Conservation (phyloP, 768 basidiomycete species). For the Leccinum arenicola region DNA sequence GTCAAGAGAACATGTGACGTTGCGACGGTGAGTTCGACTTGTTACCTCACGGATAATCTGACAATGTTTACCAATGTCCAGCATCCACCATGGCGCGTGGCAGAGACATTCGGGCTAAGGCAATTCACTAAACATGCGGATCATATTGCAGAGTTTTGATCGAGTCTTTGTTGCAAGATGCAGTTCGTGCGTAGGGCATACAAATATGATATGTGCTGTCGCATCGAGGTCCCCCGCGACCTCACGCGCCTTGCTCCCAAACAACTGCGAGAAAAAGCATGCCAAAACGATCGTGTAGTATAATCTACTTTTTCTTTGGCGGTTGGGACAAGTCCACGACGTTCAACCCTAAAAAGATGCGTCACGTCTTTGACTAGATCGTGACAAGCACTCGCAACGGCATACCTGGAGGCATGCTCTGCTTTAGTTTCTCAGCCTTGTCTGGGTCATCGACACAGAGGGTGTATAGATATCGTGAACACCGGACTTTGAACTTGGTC, state of each 20-base stretch:
- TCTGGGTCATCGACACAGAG: conserved; percentile 92
- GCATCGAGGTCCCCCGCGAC: conserved; percentile 3
- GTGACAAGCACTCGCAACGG: conserved; percentile 1
- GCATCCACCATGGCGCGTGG: not conserved
- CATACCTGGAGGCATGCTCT: conserved; percentile 92
- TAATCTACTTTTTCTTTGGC: conserved; percentile 68
- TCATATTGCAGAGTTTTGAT: conserved; percentile 2
- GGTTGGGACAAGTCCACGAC: conserved; percentile 63
- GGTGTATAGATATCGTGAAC: conserved; percentile 97
- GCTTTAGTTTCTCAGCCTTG: conserved; percentile 97
- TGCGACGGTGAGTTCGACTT: not conserved
- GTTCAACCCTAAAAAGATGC: conserved; percentile 53
- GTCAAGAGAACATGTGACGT: not conserved
- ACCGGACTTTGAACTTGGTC: conserved; percentile 99
- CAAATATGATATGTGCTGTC: conserved; percentile 12
- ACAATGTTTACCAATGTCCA: not conserved
- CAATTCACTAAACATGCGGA: not conserved
- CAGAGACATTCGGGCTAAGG: not conserved
- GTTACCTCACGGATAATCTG: not conserved
- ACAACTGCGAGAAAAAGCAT: conserved; percentile 3
- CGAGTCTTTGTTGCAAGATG: conserved; percentile 19
- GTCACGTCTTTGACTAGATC: not conserved
- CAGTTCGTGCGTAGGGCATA: conserved; percentile 18
- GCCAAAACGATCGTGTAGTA: conserved; percentile 4
- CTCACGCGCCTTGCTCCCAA: not conserved